Percentiles rank a stretch among this genome's conserved stretches.
phyloP scores from a whole-genome alignment of 495 filamentous ascomycete species.

The Neurospora sp. region DNA sequence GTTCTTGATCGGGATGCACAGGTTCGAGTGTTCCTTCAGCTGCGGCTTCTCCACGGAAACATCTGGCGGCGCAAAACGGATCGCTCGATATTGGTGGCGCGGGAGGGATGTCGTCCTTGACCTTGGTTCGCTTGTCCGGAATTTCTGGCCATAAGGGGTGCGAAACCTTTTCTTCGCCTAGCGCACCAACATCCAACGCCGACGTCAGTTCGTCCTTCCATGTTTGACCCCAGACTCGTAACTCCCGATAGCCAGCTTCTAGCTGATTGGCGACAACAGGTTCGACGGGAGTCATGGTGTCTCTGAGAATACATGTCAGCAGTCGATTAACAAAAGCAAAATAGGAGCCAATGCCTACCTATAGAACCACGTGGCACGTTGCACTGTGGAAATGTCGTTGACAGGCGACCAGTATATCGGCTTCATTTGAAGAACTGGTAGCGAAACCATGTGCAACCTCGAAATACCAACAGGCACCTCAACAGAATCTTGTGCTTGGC shows the following conservation, averaged over 20 bases:
- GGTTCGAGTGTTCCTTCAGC: conserved; percentile 38
- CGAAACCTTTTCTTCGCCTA: conserved; percentile 82
- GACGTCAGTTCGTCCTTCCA: conserved; percentile 90
- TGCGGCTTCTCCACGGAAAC: conserved; percentile 45
- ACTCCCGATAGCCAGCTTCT: conserved; percentile 75
- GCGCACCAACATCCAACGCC: conserved; percentile 79
- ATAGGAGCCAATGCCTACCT: conserved; percentile 4
- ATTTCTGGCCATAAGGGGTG: conserved; percentile 69
- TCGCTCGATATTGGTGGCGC: conserved; percentile 43
- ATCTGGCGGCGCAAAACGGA: conserved; percentile 43
- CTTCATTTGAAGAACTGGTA: conserved; percentile 67
- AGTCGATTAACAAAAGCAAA: background rate
- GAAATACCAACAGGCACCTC: conserved; percentile 69
- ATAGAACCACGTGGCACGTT: conserved; percentile 95
- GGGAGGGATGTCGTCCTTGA: conserved; percentile 16
- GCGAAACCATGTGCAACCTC: conserved; percentile 51
- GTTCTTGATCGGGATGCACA: conserved; percentile 29
- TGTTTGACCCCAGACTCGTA: conserved; percentile 83
- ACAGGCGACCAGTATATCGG: conserved; percentile 98
- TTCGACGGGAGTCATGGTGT: conserved; percentile 86
- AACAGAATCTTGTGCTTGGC: conserved; percentile 16
- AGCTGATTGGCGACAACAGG: conserved; percentile 83
- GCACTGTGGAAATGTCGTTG: conserved; percentile 73
- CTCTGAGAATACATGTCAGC: conserved; percentile 29
- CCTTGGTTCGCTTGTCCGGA: conserved; percentile 29